A percentile compares a stretch with the other conserved stretches of the same genome.
Evolutionary conservation across 2,329 filamentous ascomycete species (phyloP).

Genomic region (Tolypocladium sp.): DNA sequence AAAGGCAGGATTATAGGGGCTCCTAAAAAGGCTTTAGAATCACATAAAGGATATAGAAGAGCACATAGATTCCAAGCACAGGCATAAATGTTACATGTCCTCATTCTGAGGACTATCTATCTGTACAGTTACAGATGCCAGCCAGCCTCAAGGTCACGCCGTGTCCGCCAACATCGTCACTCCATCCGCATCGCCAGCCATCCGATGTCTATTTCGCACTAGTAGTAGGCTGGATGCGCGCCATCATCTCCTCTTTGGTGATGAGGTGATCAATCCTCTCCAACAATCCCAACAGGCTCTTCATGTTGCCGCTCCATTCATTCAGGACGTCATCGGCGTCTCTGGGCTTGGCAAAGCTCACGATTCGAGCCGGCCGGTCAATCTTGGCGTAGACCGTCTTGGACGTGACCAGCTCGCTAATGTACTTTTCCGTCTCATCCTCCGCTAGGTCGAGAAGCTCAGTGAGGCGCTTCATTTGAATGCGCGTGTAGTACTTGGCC

Average conservation of each 20-base stretch:
- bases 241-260: conserved; percentile 99
- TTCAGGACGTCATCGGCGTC: conserved; percentile 95
- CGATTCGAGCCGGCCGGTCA: conserved; percentile 82
- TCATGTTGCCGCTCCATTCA: conserved; percentile 98
- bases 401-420: conserved; percentile 89
- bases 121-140: conserved; percentile 22
- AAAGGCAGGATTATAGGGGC: conserved; percentile 14
- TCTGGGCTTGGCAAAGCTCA: conserved; percentile 89
- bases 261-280: conserved; percentile 96
- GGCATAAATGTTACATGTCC: conserved; percentile 19
- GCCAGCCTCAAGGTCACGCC: neutral
- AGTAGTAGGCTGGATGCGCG: conserved; percentile 72
- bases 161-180: neutral
- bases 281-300: conserved; percentile 73
- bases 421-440: conserved; percentile 98
- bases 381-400: conserved; percentile 99
- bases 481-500: conserved; percentile 97
- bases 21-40: conserved; percentile 5
- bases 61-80: conserved; percentile 12
- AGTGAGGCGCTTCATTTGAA: conserved; percentile 83
- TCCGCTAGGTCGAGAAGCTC: conserved; percentile 85
- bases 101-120: conserved; percentile 21
- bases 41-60: neutral
- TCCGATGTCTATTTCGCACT: conserved; percentile 23
- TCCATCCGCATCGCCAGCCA: conserved; percentile 8